Conservation (phyloP, 2,329 filamentous ascomycete genomes). For the Xylariaceae sp. region DNA sequence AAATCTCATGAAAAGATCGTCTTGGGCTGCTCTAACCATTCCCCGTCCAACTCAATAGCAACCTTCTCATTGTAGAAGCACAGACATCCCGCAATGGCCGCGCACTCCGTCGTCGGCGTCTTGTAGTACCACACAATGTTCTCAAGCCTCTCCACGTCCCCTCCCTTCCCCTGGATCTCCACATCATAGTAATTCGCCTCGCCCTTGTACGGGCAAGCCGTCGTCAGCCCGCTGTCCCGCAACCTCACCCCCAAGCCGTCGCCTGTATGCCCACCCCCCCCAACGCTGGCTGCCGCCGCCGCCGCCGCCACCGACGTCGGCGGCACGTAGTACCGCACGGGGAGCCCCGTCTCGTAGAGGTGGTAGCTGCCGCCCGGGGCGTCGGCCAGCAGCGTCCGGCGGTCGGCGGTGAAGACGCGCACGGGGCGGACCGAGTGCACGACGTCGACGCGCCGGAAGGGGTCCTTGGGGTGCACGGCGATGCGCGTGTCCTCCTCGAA, state of each 20-base stretch:
- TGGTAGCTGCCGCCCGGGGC: conserved; percentile 47
- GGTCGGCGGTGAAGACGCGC: conserved; percentile 32
- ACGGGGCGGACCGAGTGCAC: conserved; percentile 51
- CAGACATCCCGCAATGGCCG: conserved; percentile 47
- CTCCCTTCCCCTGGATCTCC: neutral
- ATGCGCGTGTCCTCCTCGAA: conserved; percentile 55
- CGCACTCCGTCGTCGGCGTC: conserved; percentile 52
- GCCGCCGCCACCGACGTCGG: conserved; percentile 42
- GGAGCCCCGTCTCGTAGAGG: conserved; percentile 57
- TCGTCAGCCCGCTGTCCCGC: conserved; percentile 45
- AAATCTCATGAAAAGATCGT: conserved; percentile 16
- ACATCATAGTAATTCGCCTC: conserved; percentile 59
- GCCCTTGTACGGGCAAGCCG: conserved; percentile 64
- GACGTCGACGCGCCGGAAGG: conserved; percentile 61
- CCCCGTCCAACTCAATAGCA: conserved; percentile 55
- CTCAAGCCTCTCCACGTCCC: conserved; percentile 18
- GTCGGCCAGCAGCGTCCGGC: conserved; percentile 33
- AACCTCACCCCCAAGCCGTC: conserved; percentile 35
- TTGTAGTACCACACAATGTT: conserved; percentile 62
- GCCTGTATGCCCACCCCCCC: neutral
- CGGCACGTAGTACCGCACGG: conserved; percentile 56
- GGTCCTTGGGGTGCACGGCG: conserved; percentile 62
- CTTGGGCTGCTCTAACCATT: conserved; percentile 27
- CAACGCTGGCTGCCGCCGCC: no score
- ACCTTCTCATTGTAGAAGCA: conserved; percentile 69